Evolutionary conservation across 2,329 filamentous ascomycete species (phyloP), one percentile per base, ranked within the genome.

Genomic region (Dryadomyces quercivorus): DNA sequence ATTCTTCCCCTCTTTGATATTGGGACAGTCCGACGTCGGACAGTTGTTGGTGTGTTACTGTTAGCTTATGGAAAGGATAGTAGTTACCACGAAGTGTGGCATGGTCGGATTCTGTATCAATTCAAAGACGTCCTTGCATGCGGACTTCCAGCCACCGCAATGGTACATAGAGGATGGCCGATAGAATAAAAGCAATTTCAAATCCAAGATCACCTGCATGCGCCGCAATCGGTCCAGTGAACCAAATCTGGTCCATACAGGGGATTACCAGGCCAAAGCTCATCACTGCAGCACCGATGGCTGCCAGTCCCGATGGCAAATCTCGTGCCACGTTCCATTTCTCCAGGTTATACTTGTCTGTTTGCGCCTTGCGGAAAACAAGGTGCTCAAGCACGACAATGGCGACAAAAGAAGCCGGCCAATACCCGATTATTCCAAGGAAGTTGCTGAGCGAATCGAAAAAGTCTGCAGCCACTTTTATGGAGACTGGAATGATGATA

Each of bases 121-220:
- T 13, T 40, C 36, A 40, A 40, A 40, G 10, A 12, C 36, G 10
- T 16, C 36, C 36, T 8, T 16, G 10, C 5, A 40, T 12, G 10
- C 15, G 10, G 15, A 40, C n/a, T 62, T 73, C 69, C 1, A 68
- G 34, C 60, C 61, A 64, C 49, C 69, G 63, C 40, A 73, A 58
- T 3, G 71, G 72, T 21, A 70, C 57, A 58, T 75, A 75, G 21
- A 69, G 62, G 16, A 73, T n/a, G 1, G 61, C 66, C 1, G 70
- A 68, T 18, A 72, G 60, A 4, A 71, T 59, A 57, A 75, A 72
- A 13, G 71, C 71, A 53, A 70, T 57, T 58, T 73, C 72, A 53
- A 75, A 75, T 2, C 72, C 72, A 42, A 75, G 65, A 59, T 75
- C 72, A 3, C 72, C 72, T 13, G 72, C 70, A 7, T 61, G 66